Conservation (phyloP, 441 rosid genomes). For the Aquilaria agallochum region DNA sequence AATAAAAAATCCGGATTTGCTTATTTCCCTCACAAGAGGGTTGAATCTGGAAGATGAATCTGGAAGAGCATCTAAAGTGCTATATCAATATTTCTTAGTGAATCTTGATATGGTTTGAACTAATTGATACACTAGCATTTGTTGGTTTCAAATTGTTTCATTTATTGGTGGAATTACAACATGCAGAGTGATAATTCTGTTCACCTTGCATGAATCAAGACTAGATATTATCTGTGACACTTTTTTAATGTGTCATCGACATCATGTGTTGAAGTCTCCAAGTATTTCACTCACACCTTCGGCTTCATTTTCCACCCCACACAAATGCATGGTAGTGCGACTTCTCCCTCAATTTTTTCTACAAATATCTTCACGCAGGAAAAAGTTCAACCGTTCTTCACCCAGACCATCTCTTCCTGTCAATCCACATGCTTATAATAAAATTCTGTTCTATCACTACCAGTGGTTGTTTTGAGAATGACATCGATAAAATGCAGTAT, state of each 20-base stretch:
- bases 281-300: slow-evolving; percentile 53
- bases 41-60: no score
- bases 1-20: slow-evolving; percentile 12
- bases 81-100: slow-evolving; percentile 10
- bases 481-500: no score
- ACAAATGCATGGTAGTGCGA: slow-evolving; percentile 23
- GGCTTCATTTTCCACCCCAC: slow-evolving; percentile 24
- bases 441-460: no score
- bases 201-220: no score
- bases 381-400: slow-evolving; percentile 17
- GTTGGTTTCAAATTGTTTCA: slow-evolving; percentile 2
- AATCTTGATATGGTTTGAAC: slow-evolving; percentile 4
- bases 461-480: no score
- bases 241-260: slow-evolving; percentile 27
- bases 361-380: slow-evolving; percentile 26
- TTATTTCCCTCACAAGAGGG: background rate
- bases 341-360: slow-evolving; percentile 27
- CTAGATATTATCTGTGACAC: no score
- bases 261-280: slow-evolving; percentile 29
- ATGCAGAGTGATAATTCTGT: no score
- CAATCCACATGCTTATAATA: slow-evolving; percentile 20
- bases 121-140: background rate
- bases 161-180: slow-evolving; percentile 8
- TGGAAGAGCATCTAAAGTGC: no score
- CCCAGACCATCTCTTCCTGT: slow-evolving; percentile 22